These are phyloP conservation scores for Smittium culicis DNA, from an alignment of 371 early-diverging fungal genomes.

Conservation along the genomic window DNA sequence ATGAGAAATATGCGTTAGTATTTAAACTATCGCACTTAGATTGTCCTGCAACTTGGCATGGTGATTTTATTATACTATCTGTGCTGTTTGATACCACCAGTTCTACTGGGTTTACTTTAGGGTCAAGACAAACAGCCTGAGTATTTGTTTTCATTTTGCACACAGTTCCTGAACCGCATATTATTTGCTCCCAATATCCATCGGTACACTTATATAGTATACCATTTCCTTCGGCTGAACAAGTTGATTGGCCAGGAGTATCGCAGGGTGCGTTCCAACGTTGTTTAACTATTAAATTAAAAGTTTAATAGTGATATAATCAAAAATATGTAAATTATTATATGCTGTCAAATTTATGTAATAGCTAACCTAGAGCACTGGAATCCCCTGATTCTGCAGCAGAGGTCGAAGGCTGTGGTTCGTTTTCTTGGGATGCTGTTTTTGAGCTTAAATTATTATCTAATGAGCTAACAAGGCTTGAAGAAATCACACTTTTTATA, in stretches of 20 bases:
- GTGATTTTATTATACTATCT: neutral
- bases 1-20: neutral
- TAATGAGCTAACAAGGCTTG: no score
- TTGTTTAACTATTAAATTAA: no score
- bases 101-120: neutral
- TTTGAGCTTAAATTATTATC: no score
- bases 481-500: no score
- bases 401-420: no score
- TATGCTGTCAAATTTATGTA: no score
- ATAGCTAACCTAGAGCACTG: no score
- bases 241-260: neutral
- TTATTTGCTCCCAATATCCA: neutral
- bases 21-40: slow-evolving; percentile 1
- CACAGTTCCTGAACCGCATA: slow-evolving; percentile 1
- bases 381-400: no score
- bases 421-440: no score
- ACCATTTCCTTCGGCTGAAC: neutral
- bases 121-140: slow-evolving; percentile 1
- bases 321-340: no score
- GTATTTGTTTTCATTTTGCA: slow-evolving; percentile 6
- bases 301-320: no score
- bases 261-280: no score
- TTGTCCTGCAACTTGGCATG: slow-evolving; percentile 2
- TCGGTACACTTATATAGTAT: neutral
- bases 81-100: neutral